These are phyloP conservation scores for Backusella australiensis DNA, from an alignment of 192 early-diverging fungal species.

Conservation along the genomic window DNA sequence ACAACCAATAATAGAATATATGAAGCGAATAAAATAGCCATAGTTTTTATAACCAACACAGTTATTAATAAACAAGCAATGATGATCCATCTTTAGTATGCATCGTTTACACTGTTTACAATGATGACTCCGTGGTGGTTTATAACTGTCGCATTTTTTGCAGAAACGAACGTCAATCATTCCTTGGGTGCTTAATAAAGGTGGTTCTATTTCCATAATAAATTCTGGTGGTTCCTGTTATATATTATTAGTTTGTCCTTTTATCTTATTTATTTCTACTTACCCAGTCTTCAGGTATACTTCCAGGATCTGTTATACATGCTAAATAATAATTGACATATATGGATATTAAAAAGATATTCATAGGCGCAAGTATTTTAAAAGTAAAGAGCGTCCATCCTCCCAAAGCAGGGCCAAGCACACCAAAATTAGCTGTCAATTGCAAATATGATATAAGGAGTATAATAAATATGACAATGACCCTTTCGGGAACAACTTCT, in stretches of 20 bases:
- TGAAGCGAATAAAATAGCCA: slow-evolving; percentile 77
- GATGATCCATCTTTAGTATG: slow-evolving; percentile 87
- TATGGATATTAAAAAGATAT: slow-evolving; percentile 64
- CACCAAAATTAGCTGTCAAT: slow-evolving; percentile 2
- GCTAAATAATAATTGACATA: slow-evolving; percentile 86
- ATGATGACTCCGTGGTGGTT: slow-evolving; percentile 78
- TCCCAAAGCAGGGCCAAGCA: slow-evolving; percentile 10
- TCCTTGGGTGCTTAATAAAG: slow-evolving; percentile 42
- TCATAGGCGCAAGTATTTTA: slow-evolving; percentile 62
- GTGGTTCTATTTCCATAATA: neutral
- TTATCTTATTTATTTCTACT: neutral
- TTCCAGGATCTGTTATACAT: slow-evolving; percentile 71
- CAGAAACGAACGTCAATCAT: slow-evolving; percentile 69
- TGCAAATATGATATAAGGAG: slow-evolving; percentile 8
- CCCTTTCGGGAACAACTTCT: neutral
- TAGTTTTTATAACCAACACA: slow-evolving; percentile 79
- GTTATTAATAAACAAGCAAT: slow-evolving; percentile 90
- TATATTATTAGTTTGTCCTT: neutral
- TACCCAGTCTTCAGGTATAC: slow-evolving; percentile 56
- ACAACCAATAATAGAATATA: slow-evolving; percentile 62
- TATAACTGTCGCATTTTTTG: slow-evolving; percentile 54
- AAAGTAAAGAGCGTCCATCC: slow-evolving; percentile 7
- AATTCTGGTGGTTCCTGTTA: slow-evolving; percentile 5
- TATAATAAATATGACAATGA: neutral
- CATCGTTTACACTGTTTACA: slow-evolving; percentile 73